A percentile compares a stretch with the other conserved stretches of the same genome.
Conservation (phyloP, 2,329 filamentous ascomycete genomes). For the Stemphylium beticola region DNA sequence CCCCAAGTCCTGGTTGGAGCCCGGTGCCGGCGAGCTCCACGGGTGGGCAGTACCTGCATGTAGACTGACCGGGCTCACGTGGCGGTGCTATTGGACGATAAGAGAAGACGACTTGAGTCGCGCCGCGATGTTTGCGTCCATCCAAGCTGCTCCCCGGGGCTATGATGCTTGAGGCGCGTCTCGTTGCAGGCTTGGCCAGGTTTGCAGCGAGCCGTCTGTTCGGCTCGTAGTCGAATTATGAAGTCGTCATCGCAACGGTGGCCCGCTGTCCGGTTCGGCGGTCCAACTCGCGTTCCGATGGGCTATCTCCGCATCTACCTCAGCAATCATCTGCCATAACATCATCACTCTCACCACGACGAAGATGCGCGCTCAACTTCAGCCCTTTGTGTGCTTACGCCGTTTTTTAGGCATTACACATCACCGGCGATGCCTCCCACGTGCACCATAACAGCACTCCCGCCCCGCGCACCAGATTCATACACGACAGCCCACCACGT, state of each 20-base stretch:
- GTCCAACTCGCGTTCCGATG: constrained; percentile 6
- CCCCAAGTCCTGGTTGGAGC: constrained; percentile 11
- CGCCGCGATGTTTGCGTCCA: constrained; percentile 23
- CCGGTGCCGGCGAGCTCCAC: constrained; percentile 29
- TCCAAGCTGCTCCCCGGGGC: constrained; percentile 20
- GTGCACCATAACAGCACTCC: constrained; percentile 20
- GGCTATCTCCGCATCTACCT: constrained; percentile 18
- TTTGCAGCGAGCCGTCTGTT: too few relatives aligned
- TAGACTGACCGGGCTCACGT: constrained; percentile 36
- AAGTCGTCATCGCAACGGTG: neutral
- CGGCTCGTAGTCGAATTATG: too few relatives aligned
- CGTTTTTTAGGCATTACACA: constrained; percentile 20
- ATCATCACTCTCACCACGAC: constrained; percentile 10
- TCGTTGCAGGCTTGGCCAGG: too few relatives aligned
- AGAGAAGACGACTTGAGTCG: constrained; percentile 29
- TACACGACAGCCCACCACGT: constrained; percentile 51
- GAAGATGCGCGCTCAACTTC: constrained; percentile 8
- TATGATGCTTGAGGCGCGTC: constrained; percentile 5
- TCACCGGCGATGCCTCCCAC: constrained; percentile 24
- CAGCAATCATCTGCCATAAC: constrained; percentile 12
- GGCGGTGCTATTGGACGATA: constrained; percentile 38
- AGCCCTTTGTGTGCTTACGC: neutral
- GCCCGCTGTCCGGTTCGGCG: neutral
- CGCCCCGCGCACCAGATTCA: constrained; percentile 26
- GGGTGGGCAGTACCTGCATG: constrained; percentile 36